Base-by-base conservation (phyloP, 495 filamentous ascomycete species). In the Opeltia flavorubescens region DNA sequence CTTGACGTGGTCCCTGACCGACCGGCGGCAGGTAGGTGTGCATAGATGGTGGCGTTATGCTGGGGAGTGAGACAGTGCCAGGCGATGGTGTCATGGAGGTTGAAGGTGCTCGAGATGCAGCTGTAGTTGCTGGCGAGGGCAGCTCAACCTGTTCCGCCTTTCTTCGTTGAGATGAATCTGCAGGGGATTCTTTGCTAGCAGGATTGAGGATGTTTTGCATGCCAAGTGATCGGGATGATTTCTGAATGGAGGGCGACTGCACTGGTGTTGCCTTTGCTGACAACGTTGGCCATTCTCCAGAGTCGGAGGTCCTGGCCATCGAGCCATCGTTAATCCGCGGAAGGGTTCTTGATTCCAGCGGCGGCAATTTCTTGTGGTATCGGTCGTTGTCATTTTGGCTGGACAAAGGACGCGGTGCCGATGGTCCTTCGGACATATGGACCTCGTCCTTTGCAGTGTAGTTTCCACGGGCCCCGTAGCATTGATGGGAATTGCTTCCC, bases 171-270 rank as follows among this genome's bases (percentile, higher is more conserved):
- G 30, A 43, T 24, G 41, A 40, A 18, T 21, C 21, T 18, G 33
- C 26, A 17, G 47, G 12, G 18, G 41, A 44, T 31, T 56, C 55
- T 49, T 65, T 62, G 7, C 62, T 51, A 6, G 64, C 58, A 5
- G 65, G 68, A 41, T 75, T 75, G 52, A 75, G 52, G 41, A 75
- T 66, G 30, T 68, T 65, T 46, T 72, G 67, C 17, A 75, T 66
- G 2, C 68, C 71, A 49, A 72, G 67, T 18, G 69, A 59, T n/a
- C 70, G 65, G 18, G 63, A 48, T 24, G 43, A 35, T 35, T 43
- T 46, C 15, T 36, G 49, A 18, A 62, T 55, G 61, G 62, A 61
- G 58, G 70, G 55, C 62, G 64, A 33, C 54, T 34, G 52, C 23
- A 21, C 18, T 25, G 38, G 38, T 25, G 38, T 41, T 41, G 11